Conservation (phyloP, 2,329 filamentous ascomycete species). For the Coniochaeta pulveracea region DNA sequence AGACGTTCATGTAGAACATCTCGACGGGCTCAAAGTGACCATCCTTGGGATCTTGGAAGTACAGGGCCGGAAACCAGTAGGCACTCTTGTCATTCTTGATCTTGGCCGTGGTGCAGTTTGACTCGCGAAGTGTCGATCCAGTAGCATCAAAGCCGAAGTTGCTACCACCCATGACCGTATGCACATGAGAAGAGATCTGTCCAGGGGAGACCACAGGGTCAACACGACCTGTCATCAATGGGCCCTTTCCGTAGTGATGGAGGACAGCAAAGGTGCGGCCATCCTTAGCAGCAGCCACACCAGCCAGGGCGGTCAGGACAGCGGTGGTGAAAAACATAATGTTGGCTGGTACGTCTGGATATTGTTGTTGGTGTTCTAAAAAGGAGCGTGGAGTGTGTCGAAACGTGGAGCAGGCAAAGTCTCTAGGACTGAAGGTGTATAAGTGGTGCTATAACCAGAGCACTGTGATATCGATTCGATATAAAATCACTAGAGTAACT, state of each 20-base stretch:
- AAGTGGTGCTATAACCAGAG: constrained; percentile 5
- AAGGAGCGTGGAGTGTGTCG: constrained; percentile 4
- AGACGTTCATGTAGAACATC: constrained; percentile 62
- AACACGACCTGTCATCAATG: constrained; percentile 46
- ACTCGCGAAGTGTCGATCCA: constrained; percentile 45
- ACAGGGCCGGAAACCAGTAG: constrained; percentile 68
- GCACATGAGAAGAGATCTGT: constrained; percentile 47
- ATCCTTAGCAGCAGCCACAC: constrained; percentile 28
- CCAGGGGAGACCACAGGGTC: constrained; percentile 63
- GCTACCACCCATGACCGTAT: constrained; percentile 61
- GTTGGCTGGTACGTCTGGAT: constrained; percentile 1
- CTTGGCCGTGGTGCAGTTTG: constrained; percentile 60
- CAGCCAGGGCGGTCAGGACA: constrained; percentile 19
- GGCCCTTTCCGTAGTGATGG: constrained; percentile 55
- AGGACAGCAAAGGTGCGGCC: constrained; percentile 54
- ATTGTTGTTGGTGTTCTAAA: background rate
- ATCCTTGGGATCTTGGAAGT: constrained; percentile 52
- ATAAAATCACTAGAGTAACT: constrained; percentile 3
- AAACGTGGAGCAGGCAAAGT: constrained; percentile 3
- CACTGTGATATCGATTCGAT: constrained; percentile 5
- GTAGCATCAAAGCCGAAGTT: constrained; percentile 52
- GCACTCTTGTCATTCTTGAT: constrained; percentile 59
- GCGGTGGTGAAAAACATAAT: constrained; percentile 13
- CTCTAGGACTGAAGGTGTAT: constrained; percentile 6
- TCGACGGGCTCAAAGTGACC: constrained; percentile 54